Conservation (phyloP, 1,284 basidiomycete species). For the Marasmius fiardii region DNA sequence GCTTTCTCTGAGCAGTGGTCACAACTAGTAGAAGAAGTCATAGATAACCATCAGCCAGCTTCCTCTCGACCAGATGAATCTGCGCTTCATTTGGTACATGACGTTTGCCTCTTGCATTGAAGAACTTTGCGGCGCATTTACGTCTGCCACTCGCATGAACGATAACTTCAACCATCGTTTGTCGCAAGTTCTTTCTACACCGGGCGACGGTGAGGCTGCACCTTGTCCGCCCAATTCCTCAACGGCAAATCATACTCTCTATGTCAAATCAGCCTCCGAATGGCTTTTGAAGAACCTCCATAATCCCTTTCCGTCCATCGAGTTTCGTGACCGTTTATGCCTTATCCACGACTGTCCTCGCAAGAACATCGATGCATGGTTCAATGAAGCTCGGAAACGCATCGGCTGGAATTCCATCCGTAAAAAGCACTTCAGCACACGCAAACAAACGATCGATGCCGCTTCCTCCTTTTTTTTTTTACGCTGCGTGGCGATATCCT, state of each 20-base stretch:
- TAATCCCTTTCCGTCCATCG: slow-evolving; percentile 45
- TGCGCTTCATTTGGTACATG: slow-evolving; percentile 5
- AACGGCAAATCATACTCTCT: slow-evolving; percentile 13
- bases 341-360: slow-evolving; percentile 17
- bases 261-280: slow-evolving; percentile 30
- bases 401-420: slow-evolving; percentile 51
- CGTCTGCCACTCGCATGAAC: background rate
- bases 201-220: background rate
- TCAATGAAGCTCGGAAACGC: slow-evolving; percentile 40
- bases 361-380: slow-evolving; percentile 45
- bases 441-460: slow-evolving; percentile 9
- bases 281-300: slow-evolving; percentile 47
- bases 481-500: no score
- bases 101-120: slow-evolving; percentile 7
- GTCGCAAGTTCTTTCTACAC: background rate
- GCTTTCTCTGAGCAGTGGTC: background rate
- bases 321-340: slow-evolving; percentile 27
- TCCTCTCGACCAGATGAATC: background rate
- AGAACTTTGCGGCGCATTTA: slow-evolving; percentile 6
- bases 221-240: no score
- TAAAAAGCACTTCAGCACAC: slow-evolving; percentile 18
- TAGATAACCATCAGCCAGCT: no score
- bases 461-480: slow-evolving; percentile 9
- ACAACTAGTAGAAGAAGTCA: background rate
- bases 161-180: background rate